Conservation (phyloP, 2,329 filamentous ascomycete species). For the Hortaea werneckii region DNA sequence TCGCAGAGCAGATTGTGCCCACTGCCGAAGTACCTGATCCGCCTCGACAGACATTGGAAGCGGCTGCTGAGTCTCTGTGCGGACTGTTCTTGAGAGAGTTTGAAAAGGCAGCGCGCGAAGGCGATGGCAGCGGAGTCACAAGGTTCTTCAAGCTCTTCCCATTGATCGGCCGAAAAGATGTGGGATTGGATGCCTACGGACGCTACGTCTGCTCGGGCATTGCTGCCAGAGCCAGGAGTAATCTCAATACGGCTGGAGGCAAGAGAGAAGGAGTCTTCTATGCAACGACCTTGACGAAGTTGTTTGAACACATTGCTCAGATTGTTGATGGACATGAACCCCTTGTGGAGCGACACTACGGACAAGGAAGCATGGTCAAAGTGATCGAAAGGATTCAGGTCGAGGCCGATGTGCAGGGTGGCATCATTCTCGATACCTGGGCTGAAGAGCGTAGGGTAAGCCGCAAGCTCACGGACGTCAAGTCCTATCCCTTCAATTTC, state of each 20-base stretch:
- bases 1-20: constrained; percentile 85
- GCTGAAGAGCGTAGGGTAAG: constrained; percentile 78
- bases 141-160: constrained; percentile 98
- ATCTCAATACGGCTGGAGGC: constrained; percentile 55
- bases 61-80: constrained; percentile 80
- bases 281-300: constrained; percentile 74
- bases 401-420: constrained; percentile 91
- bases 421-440: constrained; percentile 93
- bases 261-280: constrained; percentile 80
- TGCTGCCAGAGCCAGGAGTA: constrained; percentile 68
- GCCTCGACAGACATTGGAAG: constrained; percentile 75
- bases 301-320: constrained; percentile 96
- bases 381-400: constrained; percentile 89
- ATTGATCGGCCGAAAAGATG: constrained; percentile 77
- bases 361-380: constrained; percentile 80
- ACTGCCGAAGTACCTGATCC: constrained; percentile 92
- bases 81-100: constrained; percentile 88
- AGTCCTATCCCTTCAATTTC: constrained; percentile 96
- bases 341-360: constrained; percentile 90
- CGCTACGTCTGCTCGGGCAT: constrained; percentile 94
- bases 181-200: constrained; percentile 89
- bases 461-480: constrained; percentile 83
- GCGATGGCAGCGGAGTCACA: constrained; percentile 82
- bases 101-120: constrained; percentile 76
- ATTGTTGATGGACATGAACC: constrained; percentile 88